Evolutionary conservation across 306 rosid genomes (phyloP).

Genomic region (Betula pendula): DNA sequence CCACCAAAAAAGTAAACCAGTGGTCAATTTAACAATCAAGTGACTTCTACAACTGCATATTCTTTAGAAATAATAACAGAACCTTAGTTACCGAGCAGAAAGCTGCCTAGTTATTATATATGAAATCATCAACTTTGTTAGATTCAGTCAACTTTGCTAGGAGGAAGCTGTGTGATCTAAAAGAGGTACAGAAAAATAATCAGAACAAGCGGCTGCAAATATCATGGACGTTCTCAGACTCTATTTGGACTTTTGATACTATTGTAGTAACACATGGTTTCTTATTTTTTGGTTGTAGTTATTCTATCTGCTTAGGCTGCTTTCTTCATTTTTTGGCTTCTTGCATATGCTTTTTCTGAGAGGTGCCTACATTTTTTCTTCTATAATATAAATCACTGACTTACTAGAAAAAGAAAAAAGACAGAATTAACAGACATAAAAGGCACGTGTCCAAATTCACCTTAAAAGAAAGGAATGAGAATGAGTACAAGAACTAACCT

Average conservation of each 20-base stretch:
- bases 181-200: background rate
- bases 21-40: background rate
- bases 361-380: no score
- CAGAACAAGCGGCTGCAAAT: background rate
- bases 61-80: background rate
- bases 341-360: background rate
- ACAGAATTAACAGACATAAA: background rate
- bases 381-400: background rate
- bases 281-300: background rate
- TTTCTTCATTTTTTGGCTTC: background rate
- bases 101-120: background rate
- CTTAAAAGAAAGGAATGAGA: background rate
- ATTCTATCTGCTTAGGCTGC: background rate
- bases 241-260: background rate
- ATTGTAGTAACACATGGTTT: background rate
- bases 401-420: background rate
- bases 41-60: background rate
- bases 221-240: background rate
- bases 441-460: background rate
- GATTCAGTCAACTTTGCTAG: no score
- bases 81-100: background rate
- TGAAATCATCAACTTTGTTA: background rate
- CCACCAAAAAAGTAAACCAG: background rate
- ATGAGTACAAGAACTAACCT: slow-evolving; percentile 51
- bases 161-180: background rate